phyloP scores from a whole-genome alignment of 805 yeast genomes.

The Wickerhamia fluorescens region DNA sequence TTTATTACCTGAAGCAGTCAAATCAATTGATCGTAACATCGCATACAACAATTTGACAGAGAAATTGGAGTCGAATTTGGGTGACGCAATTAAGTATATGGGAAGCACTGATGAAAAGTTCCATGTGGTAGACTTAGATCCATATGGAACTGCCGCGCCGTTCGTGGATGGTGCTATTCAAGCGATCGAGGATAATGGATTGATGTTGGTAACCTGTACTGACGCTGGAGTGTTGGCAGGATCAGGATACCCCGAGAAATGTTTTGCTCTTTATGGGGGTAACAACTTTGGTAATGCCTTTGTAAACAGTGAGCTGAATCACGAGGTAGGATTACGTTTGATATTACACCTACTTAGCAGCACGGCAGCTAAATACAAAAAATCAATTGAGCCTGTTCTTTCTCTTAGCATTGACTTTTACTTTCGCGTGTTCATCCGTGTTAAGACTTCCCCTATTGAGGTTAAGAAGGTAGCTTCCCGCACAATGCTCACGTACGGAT shows the following conservation, averaged over 20 bases:
- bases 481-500: slow-evolving; percentile 72
- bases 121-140: slow-evolving; percentile 91
- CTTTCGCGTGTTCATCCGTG: slow-evolving; percentile 77
- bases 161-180: slow-evolving; percentile 90
- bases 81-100: slow-evolving; percentile 91
- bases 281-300: slow-evolving; percentile 63
- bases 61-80: slow-evolving; percentile 61
- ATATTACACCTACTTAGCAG: slow-evolving; percentile 69
- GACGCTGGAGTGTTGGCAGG: slow-evolving; percentile 96
- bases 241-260: slow-evolving; percentile 92
- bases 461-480: slow-evolving; percentile 76
- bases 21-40: slow-evolving; percentile 66
- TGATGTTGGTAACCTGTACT: slow-evolving; percentile 88
- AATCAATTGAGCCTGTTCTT: slow-evolving; percentile 78
- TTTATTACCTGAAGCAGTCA: slow-evolving; percentile 77
- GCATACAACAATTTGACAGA: slow-evolving; percentile 53
- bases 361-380: slow-evolving; percentile 86
- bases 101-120: slow-evolving; percentile 42
- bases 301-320: slow-evolving; percentile 63
- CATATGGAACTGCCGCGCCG: slow-evolving; percentile 96
- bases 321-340: slow-evolving; percentile 86
- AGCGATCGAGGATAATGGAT: slow-evolving; percentile 74
- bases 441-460: slow-evolving; percentile 67
- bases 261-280: slow-evolving; percentile 93
- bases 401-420: slow-evolving; percentile 88